Evolutionary conservation across 108 stramenopile genomes (phyloP), one percentile per base, ranked within the genome.

Genomic region (Pseudonitzschia delicatissima): DNA sequence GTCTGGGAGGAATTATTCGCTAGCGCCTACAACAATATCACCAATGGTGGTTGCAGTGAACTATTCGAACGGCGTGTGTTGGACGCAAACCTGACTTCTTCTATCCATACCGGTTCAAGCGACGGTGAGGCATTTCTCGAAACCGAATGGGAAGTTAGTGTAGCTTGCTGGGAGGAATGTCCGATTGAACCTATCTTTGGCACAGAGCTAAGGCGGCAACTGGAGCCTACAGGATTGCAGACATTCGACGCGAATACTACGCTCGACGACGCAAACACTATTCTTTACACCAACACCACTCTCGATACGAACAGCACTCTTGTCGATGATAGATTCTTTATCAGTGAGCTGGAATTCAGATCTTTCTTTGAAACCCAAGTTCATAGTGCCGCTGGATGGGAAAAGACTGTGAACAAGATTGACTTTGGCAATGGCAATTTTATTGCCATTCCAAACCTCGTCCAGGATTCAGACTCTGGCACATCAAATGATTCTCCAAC

Each of bases 1-100:
- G 18, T 57, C 20, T 57, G 32, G 32, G 57, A 57, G 29, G 57
- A 57, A 57, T 32, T 57, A 20, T 57, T 57, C 18, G 57, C 21
- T 57, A 29, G 27, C 5, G 29, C 57, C 1, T 57, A 57, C 9
- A 57, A 57, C 35, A 36, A 57, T 32, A n/a, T 57, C 23, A 48
- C 47, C 47, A 17, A 8, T 23, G 20, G 20, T 23, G 47, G 47
- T 17, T 48, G 47, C 20, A 21, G 23, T 17, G 47, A 48, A 7
- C 9, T 48, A 6, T 48, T 21, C 23, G 47, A 48, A 48, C 47
- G 47, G 23, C 2, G 47, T 4, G 20, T 21, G 4, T 5, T 6
- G 7, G 17, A 48, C 7, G 47, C 21, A 23, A 48, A 18, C 3
- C 3, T 48, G 47, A 3, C 23, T 21, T 48, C 9, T 18, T 18